Conservation (phyloP, 2,329 filamentous ascomycete species). For the Exophiala lecanii-corni region DNA sequence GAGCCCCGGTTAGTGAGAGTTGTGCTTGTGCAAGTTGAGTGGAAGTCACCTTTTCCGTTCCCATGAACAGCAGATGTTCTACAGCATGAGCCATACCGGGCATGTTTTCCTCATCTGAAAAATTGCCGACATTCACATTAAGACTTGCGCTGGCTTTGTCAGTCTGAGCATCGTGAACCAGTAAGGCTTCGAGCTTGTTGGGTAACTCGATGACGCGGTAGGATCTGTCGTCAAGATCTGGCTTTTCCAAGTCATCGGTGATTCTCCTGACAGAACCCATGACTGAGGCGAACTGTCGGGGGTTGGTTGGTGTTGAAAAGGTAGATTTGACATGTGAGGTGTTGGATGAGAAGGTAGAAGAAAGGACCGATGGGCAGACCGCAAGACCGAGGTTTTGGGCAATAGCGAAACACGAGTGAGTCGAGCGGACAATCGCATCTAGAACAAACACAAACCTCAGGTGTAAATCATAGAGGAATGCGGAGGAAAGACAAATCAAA, state of each 20-base stretch:
- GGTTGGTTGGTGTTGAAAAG: conserved; percentile 5
- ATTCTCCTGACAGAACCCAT: conserved; percentile 37
- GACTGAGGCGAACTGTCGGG: conserved; percentile 23
- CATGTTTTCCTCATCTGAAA: conserved; percentile 86
- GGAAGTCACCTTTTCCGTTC: conserved; percentile 79
- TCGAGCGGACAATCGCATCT: conserved; percentile 19
- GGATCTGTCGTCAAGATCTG: conserved; percentile 75
- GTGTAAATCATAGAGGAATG: no score
- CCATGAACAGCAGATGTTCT: conserved; percentile 97
- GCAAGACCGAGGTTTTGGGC: conserved; percentile 3
- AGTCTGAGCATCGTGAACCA: conserved; percentile 90
- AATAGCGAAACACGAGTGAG: conserved; percentile 13
- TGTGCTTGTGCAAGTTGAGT: conserved; percentile 1
- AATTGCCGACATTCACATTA: conserved; percentile 93
- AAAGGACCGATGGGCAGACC: background rate
- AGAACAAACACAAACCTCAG: conserved; percentile 6
- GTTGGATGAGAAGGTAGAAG: conserved; percentile 8
- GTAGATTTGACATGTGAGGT: conserved; percentile 6
- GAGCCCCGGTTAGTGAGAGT: conserved; percentile 12
- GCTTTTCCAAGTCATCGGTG: conserved; percentile 73
- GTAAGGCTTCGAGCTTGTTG: conserved; percentile 83
- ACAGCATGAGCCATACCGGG: conserved; percentile 94
- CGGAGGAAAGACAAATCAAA: no score
- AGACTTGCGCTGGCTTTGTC: conserved; percentile 95
- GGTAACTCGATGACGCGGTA: conserved; percentile 82